Percentiles rank a stretch among this genome's conserved stretches.
These are phyloP conservation scores for Penicillium lagena DNA, from an alignment of 495 filamentous ascomycete species.

Conservation along the genomic window DNA sequence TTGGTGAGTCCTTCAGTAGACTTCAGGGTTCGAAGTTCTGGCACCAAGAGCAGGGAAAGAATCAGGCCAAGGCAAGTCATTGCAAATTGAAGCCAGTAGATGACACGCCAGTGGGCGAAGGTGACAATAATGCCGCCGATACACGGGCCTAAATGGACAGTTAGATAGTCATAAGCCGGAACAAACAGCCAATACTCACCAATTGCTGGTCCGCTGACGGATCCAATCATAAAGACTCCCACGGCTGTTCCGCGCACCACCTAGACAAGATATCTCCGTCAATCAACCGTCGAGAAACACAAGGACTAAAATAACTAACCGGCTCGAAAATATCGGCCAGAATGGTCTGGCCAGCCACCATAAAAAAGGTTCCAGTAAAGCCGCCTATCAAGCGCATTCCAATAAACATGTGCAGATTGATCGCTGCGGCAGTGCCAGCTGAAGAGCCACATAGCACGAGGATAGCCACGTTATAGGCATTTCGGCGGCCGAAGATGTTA, in stretches of 20 bases:
- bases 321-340: slow-evolving; percentile 43
- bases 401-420: slow-evolving; percentile 34
- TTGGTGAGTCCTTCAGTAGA: background rate
- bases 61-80: slow-evolving; percentile 37
- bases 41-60: slow-evolving; percentile 33
- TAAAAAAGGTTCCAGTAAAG: slow-evolving; percentile 39
- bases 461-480: slow-evolving; percentile 33
- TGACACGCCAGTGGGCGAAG: slow-evolving; percentile 47
- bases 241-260: slow-evolving; percentile 49
- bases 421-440: slow-evolving; percentile 23
- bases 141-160: slow-evolving; percentile 27
- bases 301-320: slow-evolving; percentile 14
- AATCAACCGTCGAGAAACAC: slow-evolving; percentile 1
- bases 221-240: slow-evolving; percentile 49
- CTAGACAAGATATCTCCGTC: slow-evolving; percentile 14
- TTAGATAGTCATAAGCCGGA: background rate
- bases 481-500: slow-evolving; percentile 26
- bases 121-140: slow-evolving; percentile 50
- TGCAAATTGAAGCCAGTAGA: slow-evolving; percentile 53
- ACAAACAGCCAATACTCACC: slow-evolving; percentile 23
- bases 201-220: slow-evolving; percentile 50
- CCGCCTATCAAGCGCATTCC: slow-evolving; percentile 33
- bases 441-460: slow-evolving; percentile 30
- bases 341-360: slow-evolving; percentile 42
- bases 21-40: slow-evolving; percentile 19